Evolutionary conservation across 2,329 filamentous ascomycete species (phyloP).

Genomic region (Emericellopsis cladophorae): DNA sequence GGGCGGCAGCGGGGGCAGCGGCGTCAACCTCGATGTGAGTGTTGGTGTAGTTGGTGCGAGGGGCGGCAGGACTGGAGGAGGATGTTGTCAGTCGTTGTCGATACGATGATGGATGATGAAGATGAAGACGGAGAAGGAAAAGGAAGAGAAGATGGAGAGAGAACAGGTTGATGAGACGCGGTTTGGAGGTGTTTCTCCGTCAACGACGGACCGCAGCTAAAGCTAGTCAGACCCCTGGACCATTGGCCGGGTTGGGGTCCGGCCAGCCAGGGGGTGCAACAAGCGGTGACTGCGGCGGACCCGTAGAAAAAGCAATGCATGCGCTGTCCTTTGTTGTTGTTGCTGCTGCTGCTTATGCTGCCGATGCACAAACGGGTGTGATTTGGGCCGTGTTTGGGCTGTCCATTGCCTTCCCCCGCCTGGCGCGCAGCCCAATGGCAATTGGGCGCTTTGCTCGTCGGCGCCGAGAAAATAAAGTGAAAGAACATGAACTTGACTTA

Average conservation of each 20-base stretch:
- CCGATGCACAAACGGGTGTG: no score
- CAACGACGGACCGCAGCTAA: background rate
- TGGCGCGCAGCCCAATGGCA: background rate
- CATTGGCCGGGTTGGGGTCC: no score
- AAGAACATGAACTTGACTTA: conserved; percentile 1
- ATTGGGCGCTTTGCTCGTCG: background rate
- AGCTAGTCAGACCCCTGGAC: conserved; percentile 1
- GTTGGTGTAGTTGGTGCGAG: conserved; percentile 39
- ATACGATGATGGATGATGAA: background rate
- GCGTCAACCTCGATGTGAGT: conserved; percentile 53
- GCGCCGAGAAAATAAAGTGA: background rate
- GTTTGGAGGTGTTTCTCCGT: background rate
- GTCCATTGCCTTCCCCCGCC: background rate
- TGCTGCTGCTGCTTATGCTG: no score
- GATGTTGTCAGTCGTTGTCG: no score
- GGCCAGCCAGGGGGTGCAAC: background rate
- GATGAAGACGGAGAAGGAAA: background rate
- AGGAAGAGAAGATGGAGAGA: background rate
- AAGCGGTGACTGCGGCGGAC: conserved; percentile 2
- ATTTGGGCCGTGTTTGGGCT: background rate
- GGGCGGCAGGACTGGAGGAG: conserved; percentile 12
- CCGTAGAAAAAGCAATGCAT: background rate
- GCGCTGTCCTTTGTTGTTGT: no score
- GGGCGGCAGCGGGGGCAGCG: conserved; percentile 8
- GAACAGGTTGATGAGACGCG: background rate